Evolutionary conservation across 768 basidiomycete species (phyloP), one percentile per base, ranked within the genome.

Genomic region (Phlebiopsis gigantea): DNA sequence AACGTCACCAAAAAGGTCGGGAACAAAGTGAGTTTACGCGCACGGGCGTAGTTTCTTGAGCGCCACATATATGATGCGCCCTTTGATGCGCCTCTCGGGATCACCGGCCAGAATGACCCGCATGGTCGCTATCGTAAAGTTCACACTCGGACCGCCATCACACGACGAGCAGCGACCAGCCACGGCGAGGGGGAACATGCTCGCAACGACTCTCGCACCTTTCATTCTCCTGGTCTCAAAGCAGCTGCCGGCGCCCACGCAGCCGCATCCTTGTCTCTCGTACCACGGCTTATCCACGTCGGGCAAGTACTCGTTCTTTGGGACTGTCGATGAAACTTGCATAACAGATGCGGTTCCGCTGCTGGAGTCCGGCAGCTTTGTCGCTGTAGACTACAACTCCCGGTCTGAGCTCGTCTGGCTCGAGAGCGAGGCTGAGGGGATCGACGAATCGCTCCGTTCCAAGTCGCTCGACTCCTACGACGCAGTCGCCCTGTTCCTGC

Each of bases 371-470:
- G 50, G 48, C 19, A 34, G 46, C 17, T n/a, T 44, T 29, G 34
- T 29, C 8, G 24, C 22, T 15, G n/a, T 31, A 9, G 25, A 25
- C n/a, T 26, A 22, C 9, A 24, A 31, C 10, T 17, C 34, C 2
- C 2, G 12, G 4, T 22, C 39, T 15, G 29, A 51, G 47, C 34
- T 60, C 31, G 55, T 54, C 19, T 60, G 58, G 61, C 30, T 62
- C 45, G 56, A 58, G 43, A 41, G 43, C 6, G 60, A 46, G 42
- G 21, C 48, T 54, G 6, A 43, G 43, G 66, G 58, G 29, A 73
- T 69, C 46, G 66, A 30, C 30, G 31, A 53, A 73, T 55, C 44
- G 31, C 14, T 51, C 21, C 34, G 8, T 7, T 47, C 29, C 45
- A 46, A 7, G 28, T 39, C 31, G 30, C 45, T 8, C 54, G 26